Conservation (phyloP, 2,329 filamentous ascomycete genomes). For the Nemania diffusa region DNA sequence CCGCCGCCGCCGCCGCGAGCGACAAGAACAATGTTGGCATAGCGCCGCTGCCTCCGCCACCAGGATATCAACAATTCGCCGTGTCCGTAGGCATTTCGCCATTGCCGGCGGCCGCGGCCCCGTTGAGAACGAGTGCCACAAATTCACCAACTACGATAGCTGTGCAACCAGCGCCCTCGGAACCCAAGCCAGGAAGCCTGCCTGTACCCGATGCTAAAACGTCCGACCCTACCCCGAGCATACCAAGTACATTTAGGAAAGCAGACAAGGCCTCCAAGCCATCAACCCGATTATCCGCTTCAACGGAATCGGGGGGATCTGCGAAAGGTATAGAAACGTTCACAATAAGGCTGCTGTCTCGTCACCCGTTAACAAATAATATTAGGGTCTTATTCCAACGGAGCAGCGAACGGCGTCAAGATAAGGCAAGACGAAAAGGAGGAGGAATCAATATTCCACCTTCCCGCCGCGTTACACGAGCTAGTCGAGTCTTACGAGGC, state of each 20-base stretch:
- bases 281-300: slow-evolving; percentile 57
- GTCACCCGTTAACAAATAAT: slow-evolving; percentile 34
- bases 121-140: slow-evolving; percentile 64
- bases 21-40: slow-evolving; percentile 92
- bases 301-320: slow-evolving; percentile 56
- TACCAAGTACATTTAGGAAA: slow-evolving; percentile 46
- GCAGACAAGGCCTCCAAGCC: slow-evolving; percentile 54
- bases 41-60: slow-evolving; percentile 90
- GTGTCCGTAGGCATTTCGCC: slow-evolving; percentile 56
- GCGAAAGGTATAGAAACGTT: slow-evolving; percentile 55
- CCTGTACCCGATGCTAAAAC: slow-evolving; percentile 47
- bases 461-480: slow-evolving; percentile 88
- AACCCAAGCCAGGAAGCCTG: slow-evolving; percentile 41
- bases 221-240: slow-evolving; percentile 41
- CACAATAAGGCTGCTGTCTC: neutral
- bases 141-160: slow-evolving; percentile 63
- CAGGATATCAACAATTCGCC: slow-evolving; percentile 62
- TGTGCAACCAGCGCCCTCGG: slow-evolving; percentile 57
- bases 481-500: slow-evolving; percentile 90
- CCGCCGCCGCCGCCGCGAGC: slow-evolving; percentile 89
- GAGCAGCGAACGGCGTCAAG: slow-evolving; percentile 63
- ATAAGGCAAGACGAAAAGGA: slow-evolving; percentile 53
- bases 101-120: slow-evolving; percentile 60
- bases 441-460: slow-evolving; percentile 85
- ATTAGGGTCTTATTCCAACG: slow-evolving; percentile 60